Base-by-base conservation (phyloP, 1,284 basidiomycete genomes). In the Amylostereum areolatum region DNA sequence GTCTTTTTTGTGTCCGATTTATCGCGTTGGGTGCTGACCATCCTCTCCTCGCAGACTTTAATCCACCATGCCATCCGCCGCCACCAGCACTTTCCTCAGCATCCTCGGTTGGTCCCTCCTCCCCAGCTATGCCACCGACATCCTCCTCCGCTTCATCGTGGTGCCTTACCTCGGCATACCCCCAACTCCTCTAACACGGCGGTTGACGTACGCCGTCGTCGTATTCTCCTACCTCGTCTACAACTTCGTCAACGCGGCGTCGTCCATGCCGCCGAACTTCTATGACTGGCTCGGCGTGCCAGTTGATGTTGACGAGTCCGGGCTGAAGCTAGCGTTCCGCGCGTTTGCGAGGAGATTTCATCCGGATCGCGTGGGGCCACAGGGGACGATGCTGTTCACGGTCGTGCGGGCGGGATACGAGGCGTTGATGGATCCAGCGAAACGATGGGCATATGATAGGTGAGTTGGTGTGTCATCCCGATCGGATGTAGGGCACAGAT, bases 391-490 rank as follows among this genome's bases (percentile, higher is more conserved):
- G 4, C 53, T 82, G 42, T 95, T 94, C 62, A 89, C 93, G 50
- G 61, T 71, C 28, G 80, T 89, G 2, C 72, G 90, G 46, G 78
- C 83, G 57, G 88, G 86, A 18, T 93, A 85, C 60, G 91, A 95
- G 62, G 81, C 83, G 0, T 66, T 95, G 31, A 89, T 82, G 52
- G 80, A 92, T 57, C 89, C 92, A 0, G 73, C 81, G 1, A 83
- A 84, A 51, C 70, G 91, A 43, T 93, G 90, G 68, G 92, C 91
- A 0, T 95, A 95, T 64, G 92, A 95, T 67, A 73, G 80, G 86
- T 85, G 50, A 49, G 75, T 62, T 2, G 30, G 35, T 11, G 9
- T 41, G 6, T 6, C 42, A 32, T 32, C 40, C 47, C 18, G 18
- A 18, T 18, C 18, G 18, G 18, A 18, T 18, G 18, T 18, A 18